Conservation (phyloP, 1,284 basidiomycete genomes). For the Austropuccinia psidii region DNA sequence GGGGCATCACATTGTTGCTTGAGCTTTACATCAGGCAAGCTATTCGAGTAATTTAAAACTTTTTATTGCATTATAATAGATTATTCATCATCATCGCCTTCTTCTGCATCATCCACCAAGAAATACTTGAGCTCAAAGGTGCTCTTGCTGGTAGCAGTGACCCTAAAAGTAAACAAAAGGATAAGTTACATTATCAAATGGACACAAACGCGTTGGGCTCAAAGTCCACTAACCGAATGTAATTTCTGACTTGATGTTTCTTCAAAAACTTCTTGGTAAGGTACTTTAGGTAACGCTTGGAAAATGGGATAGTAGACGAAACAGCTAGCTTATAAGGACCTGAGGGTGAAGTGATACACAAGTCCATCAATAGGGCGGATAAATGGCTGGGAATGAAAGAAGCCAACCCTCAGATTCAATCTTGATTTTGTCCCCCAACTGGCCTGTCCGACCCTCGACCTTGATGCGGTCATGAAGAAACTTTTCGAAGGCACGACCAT, state of each 20-base stretch:
- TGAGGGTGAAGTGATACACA: background rate
- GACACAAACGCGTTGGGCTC: background rate
- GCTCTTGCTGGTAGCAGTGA: constrained; percentile 33
- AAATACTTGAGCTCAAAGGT: constrained; percentile 35
- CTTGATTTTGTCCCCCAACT: constrained; percentile 30
- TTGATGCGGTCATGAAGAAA: constrained; percentile 35
- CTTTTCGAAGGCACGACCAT: constrained; percentile 30
- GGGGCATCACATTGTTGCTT: too few relatives aligned
- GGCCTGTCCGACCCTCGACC: constrained; percentile 28
- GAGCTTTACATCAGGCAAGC: too few relatives aligned
- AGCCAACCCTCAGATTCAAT: constrained; percentile 27
- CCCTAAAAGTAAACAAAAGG: background rate
- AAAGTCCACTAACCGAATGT: constrained; percentile 22
- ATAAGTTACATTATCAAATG: background rate
- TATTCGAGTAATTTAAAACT: too few relatives aligned
- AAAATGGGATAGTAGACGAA: constrained; percentile 32
- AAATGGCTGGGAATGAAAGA: background rate
- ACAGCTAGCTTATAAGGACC: constrained; percentile 26
- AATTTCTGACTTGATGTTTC: constrained; percentile 32
- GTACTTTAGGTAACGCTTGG: constrained; percentile 32
- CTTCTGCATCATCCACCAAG: constrained; percentile 20
- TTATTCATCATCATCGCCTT: constrained; percentile 8
- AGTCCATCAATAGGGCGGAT: background rate
- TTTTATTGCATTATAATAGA: too few relatives aligned
- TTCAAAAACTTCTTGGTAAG: constrained; percentile 35